Evolutionary conservation across 176 grass and related monocot genomes (phyloP), one percentile per base, ranked within the genome.

Genomic region (Typha latifolia): DNA sequence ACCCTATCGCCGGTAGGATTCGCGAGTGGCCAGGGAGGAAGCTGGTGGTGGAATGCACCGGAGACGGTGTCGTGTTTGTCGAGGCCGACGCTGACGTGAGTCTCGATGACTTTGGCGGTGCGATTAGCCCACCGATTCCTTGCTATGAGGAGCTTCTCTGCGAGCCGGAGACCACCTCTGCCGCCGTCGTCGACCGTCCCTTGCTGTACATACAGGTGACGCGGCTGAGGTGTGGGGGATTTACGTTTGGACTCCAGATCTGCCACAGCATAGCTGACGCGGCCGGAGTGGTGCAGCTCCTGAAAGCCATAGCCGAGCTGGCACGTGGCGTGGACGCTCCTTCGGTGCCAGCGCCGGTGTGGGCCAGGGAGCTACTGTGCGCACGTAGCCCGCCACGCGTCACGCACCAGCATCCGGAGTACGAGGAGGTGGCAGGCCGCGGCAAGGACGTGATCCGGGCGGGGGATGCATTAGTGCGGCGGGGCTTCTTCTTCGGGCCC

Each of bases 251-350:
- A 34, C 4, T 69, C 3, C 78, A 71, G 1, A 37, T 78, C 14
- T 80, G 66, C 79, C 90, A 93, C 79, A 59, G 53, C 55, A 81
- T 88, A 2, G 84, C 75, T 43, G 85, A 93, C n/a, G 79, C 47
- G 18, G 47, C 34, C 0, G 90, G 90, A 47, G 0, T 53, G 29
- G 32, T 24, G 2, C 89, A 92, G 51, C 85, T 92, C 75, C 2
- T 74, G 23, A 67, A 7, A 4, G 76, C 82, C 15, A 2, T 75
- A 0, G 51, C 62, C 0, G 73, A 85, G 69, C 63, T 75, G 21
- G 56, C 84, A 3, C 69, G 79, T 0, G 88, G 88, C 4, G 12
- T 2, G 13, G 4, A 68, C 0, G 32, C 67, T 0, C 2, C 67
- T 0, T 75, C 61, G 10, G 67, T 56, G 0, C 23, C 74, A 0